Evolutionary conservation across 163 green algal species (phyloP).

Genomic region (Prototheca stagnorum): DNA sequence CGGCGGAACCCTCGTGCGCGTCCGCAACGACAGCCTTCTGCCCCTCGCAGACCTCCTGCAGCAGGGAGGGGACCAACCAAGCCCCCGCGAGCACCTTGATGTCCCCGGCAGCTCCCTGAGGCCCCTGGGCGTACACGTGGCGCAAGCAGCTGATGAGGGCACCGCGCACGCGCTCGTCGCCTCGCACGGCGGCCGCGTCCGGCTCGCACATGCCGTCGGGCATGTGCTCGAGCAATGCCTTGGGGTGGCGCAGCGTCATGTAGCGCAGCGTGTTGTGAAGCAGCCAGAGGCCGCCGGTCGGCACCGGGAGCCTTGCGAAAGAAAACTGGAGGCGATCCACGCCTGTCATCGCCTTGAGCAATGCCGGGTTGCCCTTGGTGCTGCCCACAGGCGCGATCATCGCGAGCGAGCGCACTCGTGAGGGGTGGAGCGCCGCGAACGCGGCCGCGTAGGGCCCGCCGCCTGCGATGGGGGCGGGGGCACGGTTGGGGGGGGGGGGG

Average conservation of each 20-base stretch:
- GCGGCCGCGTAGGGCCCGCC: slow-evolving; percentile 8
- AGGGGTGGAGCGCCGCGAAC: slow-evolving; percentile 6
- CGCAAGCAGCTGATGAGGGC: too few species aligned
- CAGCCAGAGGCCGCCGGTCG: slow-evolving; percentile 1
- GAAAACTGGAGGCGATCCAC: background rate
- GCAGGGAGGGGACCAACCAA: too few species aligned
- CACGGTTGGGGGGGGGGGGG: too few species aligned
- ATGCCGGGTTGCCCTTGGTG: slow-evolving; percentile 1
- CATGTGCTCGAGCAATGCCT: slow-evolving; percentile 1
- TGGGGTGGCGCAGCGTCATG: slow-evolving; percentile 2
- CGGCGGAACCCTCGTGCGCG: too few species aligned
- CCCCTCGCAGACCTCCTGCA: too few species aligned
- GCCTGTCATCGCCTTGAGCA: slow-evolving; percentile 2
- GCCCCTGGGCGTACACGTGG: too few species aligned
- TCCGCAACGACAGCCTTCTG: too few species aligned
- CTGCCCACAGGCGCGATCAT: background rate
- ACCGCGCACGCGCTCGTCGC: slow-evolving; percentile 1
- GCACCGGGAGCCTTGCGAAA: slow-evolving; percentile 1
- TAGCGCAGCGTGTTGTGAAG: slow-evolving; percentile 1
- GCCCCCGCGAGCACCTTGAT: too few species aligned
- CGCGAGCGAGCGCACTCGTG: slow-evolving; percentile 1
- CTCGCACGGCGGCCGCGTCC: background rate
- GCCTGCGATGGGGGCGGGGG: slow-evolving; percentile 2
- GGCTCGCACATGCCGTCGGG: slow-evolving; percentile 1
- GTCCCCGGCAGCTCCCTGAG: too few species aligned